Conservation (phyloP, 1,284 basidiomycete species). For the Cutaneotrichosporon dermatis region DNA sequence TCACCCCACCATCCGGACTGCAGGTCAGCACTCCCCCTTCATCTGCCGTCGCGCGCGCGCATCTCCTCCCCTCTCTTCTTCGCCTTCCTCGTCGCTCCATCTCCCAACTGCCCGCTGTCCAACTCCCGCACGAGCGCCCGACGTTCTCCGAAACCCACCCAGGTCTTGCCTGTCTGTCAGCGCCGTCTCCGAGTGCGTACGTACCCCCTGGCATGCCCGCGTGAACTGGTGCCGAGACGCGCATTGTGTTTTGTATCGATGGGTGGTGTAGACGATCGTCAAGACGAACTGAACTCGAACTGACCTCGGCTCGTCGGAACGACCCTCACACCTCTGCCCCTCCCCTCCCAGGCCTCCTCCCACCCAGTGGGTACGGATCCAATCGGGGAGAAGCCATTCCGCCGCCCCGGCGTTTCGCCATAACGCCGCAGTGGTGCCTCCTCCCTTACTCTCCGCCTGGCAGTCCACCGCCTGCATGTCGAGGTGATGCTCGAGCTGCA, state of each 20-base stretch:
- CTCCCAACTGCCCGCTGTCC: neutral
- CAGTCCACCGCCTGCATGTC: too few species aligned
- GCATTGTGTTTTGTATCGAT: constrained; percentile 52
- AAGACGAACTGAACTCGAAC: neutral
- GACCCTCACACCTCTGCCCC: neutral
- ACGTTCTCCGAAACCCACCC: constrained; percentile 20
- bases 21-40: constrained; percentile 4
- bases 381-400: constrained; percentile 5
- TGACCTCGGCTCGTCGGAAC: neutral
- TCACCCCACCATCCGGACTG: constrained; percentile 92
- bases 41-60: neutral
- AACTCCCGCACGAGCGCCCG: neutral
- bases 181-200: constrained; percentile 40
- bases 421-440: constrained; percentile 6
- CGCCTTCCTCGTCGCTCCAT: neutral
- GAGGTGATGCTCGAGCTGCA: too few species aligned
- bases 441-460: neutral
- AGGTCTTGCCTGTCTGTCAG: constrained; percentile 40
- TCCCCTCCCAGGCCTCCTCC: neutral
- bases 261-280: neutral
- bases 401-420: constrained; percentile 10
- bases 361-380: constrained; percentile 2
- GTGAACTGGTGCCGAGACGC: constrained; percentile 58
- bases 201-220: constrained; percentile 68
- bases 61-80: neutral